A percentile compares a stretch with the other conserved stretches of the same genome.
These are phyloP conservation scores for Claviceps humidiphila DNA, from an alignment of 2,329 filamentous ascomycete genomes.

Conservation along the genomic window DNA sequence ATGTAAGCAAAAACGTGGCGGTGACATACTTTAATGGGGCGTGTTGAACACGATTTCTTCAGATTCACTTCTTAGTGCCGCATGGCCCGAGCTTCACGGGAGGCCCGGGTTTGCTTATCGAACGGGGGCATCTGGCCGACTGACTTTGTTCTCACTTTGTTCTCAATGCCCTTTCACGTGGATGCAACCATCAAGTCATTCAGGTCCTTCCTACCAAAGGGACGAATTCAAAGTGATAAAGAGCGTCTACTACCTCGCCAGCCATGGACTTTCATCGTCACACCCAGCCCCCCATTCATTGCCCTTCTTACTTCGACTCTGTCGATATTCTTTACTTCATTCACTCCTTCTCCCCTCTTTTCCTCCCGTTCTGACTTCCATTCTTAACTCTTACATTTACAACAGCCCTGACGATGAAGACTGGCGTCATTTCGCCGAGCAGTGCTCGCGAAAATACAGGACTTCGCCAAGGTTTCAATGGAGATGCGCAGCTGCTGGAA, in stretches of 20 bases:
- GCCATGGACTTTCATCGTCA: not conserved
- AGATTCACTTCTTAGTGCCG: not conserved
- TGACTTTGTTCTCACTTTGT: slow-evolving; percentile 6
- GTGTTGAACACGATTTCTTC: too few relatives aligned
- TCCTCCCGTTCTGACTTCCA: not conserved
- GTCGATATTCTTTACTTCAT: not conserved
- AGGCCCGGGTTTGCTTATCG: not conserved
- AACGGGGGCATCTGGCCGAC: not conserved
- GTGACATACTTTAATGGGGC: too few relatives aligned
- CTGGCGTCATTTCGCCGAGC: too few relatives aligned
- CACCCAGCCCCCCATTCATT: not conserved
- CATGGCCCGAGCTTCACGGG: not conserved
- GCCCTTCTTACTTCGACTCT: not conserved
- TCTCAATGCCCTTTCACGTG: not conserved
- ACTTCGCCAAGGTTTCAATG: too few relatives aligned
- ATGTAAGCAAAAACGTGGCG: too few relatives aligned
- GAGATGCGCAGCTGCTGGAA: too few relatives aligned
- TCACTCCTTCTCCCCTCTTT: not conserved
- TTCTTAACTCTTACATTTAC: too few relatives aligned
- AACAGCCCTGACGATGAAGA: too few relatives aligned
- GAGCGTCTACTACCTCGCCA: not conserved
- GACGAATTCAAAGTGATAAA: not conserved
- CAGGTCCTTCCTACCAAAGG: not conserved
- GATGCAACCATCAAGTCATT: not conserved
- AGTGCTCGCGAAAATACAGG: too few relatives aligned